These are phyloP conservation scores for Mrakia blollopis DNA, from an alignment of 768 basidiomycete genomes.

Conservation along the genomic window DNA sequence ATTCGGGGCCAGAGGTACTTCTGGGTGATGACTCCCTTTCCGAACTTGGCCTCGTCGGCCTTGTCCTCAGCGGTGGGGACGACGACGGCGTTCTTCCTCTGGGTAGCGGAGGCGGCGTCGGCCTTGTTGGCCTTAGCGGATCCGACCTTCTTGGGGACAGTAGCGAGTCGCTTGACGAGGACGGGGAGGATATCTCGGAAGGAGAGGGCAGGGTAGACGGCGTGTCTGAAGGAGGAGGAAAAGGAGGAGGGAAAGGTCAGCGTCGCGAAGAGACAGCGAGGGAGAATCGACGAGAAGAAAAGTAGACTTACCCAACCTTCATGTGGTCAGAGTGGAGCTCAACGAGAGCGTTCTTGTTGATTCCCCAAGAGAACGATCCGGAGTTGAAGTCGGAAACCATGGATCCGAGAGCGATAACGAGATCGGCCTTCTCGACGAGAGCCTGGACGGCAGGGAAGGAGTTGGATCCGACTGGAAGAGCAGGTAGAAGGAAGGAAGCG, in stretches of 20 bases:
- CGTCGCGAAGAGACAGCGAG: too few relatives aligned
- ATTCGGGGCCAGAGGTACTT: conserved; percentile 79
- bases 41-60: conserved; percentile 42
- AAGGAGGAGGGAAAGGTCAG: too few relatives aligned
- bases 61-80: conserved; percentile 45
- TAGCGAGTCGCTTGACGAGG: conserved; percentile 37
- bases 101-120: conserved; percentile 9
- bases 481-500: too few relatives aligned
- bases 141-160: conserved; percentile 38
- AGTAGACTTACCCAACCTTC: conserved; percentile 21
- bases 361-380: conserved; percentile 45
- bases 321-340: conserved; percentile 72
- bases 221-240: conserved; percentile 14
- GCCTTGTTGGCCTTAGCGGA: conserved; percentile 24
- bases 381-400: conserved; percentile 72
- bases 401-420: conserved; percentile 67
- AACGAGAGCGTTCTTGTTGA: conserved; percentile 8
- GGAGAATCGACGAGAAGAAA: too few relatives aligned
- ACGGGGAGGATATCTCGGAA: conserved; percentile 42
- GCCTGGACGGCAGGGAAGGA: conserved; percentile 63
- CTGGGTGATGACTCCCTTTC: conserved; percentile 59
- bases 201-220: conserved; percentile 36
- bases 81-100: conserved; percentile 24
- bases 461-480: conserved; percentile 64
- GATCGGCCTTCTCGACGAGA: conserved; percentile 66